phyloP scores from a whole-genome alignment of 306 rosid species.

The Gastrolobium villosum region DNA sequence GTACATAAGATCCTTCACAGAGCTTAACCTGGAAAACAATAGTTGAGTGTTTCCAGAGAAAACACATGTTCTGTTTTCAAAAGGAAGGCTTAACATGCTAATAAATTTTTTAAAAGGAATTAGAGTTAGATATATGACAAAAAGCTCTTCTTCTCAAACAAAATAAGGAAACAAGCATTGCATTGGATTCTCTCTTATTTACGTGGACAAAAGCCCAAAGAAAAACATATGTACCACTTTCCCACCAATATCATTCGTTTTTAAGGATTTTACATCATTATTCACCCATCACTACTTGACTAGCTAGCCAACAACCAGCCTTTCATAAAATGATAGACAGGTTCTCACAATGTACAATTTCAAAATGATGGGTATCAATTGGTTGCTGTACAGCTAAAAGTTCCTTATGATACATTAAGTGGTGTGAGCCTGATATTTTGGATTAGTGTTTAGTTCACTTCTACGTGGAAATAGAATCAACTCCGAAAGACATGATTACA shows the following conservation, averaged over 20 bases:
- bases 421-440: background rate
- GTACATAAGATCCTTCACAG: constrained; percentile 77
- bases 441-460: background rate
- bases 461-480: background rate
- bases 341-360: constrained; percentile 19
- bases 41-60: constrained; percentile 61
- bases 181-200: constrained; percentile 18
- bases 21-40: constrained; percentile 77
- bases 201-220: background rate
- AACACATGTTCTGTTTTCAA: constrained; percentile 49
- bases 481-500: constrained; percentile 19
- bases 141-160: constrained; percentile 34
- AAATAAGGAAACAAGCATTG: constrained; percentile 12
- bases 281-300: constrained; percentile 34
- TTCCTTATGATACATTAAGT: background rate
- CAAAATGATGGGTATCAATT: background rate
- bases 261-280: constrained; percentile 20
- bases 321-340: constrained; percentile 14
- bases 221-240: constrained; percentile 15
- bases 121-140: constrained; percentile 6
- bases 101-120: constrained; percentile 11
- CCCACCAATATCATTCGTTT: background rate
- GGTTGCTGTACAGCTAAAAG: background rate
- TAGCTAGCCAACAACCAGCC: background rate
- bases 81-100: constrained; percentile 40